phyloP scores from a whole-genome alignment of 2,329 filamentous ascomycete genomes.

The Calonectria pseudoturangicola region DNA sequence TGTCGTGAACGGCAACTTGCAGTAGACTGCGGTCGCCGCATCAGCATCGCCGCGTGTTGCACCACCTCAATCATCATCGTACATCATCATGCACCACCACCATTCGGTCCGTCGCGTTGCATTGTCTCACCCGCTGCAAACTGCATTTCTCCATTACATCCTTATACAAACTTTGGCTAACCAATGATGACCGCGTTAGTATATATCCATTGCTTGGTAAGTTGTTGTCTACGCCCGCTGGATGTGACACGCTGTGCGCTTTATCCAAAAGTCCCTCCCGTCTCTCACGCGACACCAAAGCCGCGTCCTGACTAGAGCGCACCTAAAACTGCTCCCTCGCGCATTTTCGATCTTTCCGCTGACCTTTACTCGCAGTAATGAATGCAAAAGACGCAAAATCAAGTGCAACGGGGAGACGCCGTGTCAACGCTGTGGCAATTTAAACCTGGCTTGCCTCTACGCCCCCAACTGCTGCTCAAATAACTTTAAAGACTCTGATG shows the following conservation, averaged over 20 bases:
- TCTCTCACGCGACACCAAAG: not conserved
- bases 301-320: not conserved
- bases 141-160: not conserved
- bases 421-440: conserved; percentile 81
- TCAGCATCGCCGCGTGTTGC: not conserved
- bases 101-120: conserved; percentile 3
- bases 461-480: conserved; percentile 81
- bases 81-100: not conserved
- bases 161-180: conserved; percentile 44
- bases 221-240: conserved; percentile 47
- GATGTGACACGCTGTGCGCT: not conserved
- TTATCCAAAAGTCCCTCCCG: not conserved
- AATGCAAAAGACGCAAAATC: conserved; percentile 85
- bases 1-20: not conserved
- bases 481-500: conserved; percentile 93
- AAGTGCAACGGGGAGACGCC: conserved; percentile 83
- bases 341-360: conserved; percentile 12
- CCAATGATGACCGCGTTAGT: conserved; percentile 60
- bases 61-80: not conserved
- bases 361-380: conserved; percentile 70
- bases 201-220: conserved; percentile 78
- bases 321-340: not conserved
- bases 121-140: not conserved
- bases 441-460: conserved; percentile 80
- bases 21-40: conserved; percentile 1